Base-by-base conservation (phyloP, 2,329 filamentous ascomycete species). In the Clonostachys chloroleuca region DNA sequence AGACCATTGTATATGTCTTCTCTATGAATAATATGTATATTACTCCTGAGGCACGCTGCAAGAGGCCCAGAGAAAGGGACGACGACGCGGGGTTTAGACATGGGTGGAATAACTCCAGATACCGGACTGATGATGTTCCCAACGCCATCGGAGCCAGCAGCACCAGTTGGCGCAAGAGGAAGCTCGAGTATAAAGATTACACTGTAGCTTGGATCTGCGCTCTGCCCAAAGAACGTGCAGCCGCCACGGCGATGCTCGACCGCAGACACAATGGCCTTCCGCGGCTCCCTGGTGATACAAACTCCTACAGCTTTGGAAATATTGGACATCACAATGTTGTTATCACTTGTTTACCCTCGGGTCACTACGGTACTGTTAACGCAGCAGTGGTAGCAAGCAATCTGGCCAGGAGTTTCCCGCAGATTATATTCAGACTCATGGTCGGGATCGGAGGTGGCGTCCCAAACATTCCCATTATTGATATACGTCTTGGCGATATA, bases 361-460 rank as follows among this genome's bases (percentile, higher is more conserved):
- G 64, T 1, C 52, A 56, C 34, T 58, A 57, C 33, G 65, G 65
- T 4, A 61, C 44, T 20, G 51, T 42, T 10, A 58, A 61, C 8
- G 64, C 66, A 12, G 52, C 62, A 13, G 47, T 42, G 0, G 59
- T 69, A 2, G 62, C 59, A 12, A 50, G 46, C 39, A 52, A 62
- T 36, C 63, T 70, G 58, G 36, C 58, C 12, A 46, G 48, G 17
- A 60, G 47, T n/a, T 70, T 70, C 47, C 54, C 59, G 0, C 60
- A 61, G 12, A 51, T 57, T 6, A 35, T 47, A 2, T 34, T 54
- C 6, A 42, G 47, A 3, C 20, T 59, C 3, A 54, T 57, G 50
- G 55, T 57, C 14, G 54, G 56, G 24, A 50, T 58, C 18, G 54
- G 53, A 9, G 52, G 56, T 5, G 54, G 53, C 6, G 51, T 50